A percentile compares a stretch with the other conserved stretches of the same genome.
These are phyloP conservation scores for Candida sanyaensis DNA, from an alignment of 1,139 yeast genomes.

Conservation along the genomic window DNA sequence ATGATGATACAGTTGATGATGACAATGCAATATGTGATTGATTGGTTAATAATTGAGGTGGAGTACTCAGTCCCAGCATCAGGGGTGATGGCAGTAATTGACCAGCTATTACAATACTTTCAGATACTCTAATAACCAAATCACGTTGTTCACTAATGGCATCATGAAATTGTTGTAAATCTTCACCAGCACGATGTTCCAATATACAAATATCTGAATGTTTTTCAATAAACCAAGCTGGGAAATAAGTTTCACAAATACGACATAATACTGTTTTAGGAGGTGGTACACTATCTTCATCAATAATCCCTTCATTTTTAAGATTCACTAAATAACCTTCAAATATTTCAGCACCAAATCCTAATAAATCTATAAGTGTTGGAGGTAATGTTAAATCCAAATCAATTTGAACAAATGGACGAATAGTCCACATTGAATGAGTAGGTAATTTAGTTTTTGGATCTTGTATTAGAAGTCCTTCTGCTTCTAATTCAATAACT, in stretches of 20 bases:
- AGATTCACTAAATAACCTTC: constrained; percentile 70
- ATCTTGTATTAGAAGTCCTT: constrained; percentile 89
- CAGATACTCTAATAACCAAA: constrained; percentile 49
- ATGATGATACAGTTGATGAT: constrained; percentile 18
- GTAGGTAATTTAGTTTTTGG: constrained; percentile 58
- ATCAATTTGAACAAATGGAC: constrained; percentile 69
- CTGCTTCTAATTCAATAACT: constrained; percentile 81
- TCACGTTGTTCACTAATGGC: constrained; percentile 70
- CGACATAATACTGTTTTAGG: constrained; percentile 84
- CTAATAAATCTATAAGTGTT: constrained; percentile 68
- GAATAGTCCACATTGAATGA: constrained; percentile 92
- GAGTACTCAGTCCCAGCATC: constrained; percentile 5
- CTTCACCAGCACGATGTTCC: constrained; percentile 82
- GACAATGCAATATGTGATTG: constrained; percentile 12
- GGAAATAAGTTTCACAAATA: constrained; percentile 88
- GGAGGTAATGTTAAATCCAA: constrained; percentile 68
- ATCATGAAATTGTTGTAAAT: constrained; percentile 79
- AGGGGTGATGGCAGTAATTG: constrained; percentile 11
- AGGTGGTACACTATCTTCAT: constrained; percentile 66
- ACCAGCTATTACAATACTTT: constrained; percentile 25
- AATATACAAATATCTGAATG: constrained; percentile 88
- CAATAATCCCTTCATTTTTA: constrained; percentile 60
- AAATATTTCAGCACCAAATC: constrained; percentile 87
- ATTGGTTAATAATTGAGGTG: constrained; percentile 4
- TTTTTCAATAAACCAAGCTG: constrained; percentile 94